phyloP scores from a whole-genome alignment of 352 stramenopile species.

The Phytophthora cactorum region DNA sequence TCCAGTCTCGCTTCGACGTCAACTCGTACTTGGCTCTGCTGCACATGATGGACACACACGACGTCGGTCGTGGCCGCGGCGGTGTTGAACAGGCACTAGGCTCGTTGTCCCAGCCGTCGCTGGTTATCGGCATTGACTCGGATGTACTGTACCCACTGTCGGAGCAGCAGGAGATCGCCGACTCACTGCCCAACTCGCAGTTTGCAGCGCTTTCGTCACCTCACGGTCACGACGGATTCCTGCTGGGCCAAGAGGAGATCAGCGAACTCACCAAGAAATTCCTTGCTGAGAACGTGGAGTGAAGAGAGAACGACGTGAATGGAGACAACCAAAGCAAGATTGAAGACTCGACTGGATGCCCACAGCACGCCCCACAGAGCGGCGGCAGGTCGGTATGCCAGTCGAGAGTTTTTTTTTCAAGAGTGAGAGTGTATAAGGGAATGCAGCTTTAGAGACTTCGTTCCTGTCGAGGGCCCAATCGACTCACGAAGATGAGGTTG shows the following conservation, averaged over 20 bases:
- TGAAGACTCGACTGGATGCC: slow-evolving; percentile 22
- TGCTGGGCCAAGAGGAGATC: slow-evolving; percentile 96
- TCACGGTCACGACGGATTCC: slow-evolving; percentile 97
- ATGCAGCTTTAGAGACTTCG: slow-evolving; percentile 22
- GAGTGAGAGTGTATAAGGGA: slow-evolving; percentile 15
- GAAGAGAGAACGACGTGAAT: slow-evolving; percentile 16
- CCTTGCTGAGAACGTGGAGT: slow-evolving; percentile 46
- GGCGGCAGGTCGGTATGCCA: slow-evolving; percentile 34
- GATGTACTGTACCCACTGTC: slow-evolving; percentile 95
- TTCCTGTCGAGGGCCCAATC: slow-evolving; percentile 39
- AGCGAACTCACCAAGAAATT: slow-evolving; percentile 68
- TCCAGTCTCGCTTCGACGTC: slow-evolving; percentile 94
- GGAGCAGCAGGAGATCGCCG: slow-evolving; percentile 92
- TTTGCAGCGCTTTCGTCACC: slow-evolving; percentile 91
- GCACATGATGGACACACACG: slow-evolving; percentile 97
- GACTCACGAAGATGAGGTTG: slow-evolving; percentile 18
- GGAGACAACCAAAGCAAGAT: slow-evolving; percentile 4
- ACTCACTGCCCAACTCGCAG: slow-evolving; percentile 80
- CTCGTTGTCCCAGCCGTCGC: slow-evolving; percentile 71
- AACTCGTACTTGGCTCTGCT: slow-evolving; percentile 96
- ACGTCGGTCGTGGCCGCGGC: slow-evolving; percentile 88
- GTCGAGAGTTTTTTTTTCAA: slow-evolving; percentile 6
- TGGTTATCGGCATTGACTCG: slow-evolving; percentile 95
- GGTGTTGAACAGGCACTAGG: slow-evolving; percentile 72
- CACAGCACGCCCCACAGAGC: slow-evolving; percentile 35